Conservation (phyloP, 768 basidiomycete species). For the Lactarius sanguifluus region DNA sequence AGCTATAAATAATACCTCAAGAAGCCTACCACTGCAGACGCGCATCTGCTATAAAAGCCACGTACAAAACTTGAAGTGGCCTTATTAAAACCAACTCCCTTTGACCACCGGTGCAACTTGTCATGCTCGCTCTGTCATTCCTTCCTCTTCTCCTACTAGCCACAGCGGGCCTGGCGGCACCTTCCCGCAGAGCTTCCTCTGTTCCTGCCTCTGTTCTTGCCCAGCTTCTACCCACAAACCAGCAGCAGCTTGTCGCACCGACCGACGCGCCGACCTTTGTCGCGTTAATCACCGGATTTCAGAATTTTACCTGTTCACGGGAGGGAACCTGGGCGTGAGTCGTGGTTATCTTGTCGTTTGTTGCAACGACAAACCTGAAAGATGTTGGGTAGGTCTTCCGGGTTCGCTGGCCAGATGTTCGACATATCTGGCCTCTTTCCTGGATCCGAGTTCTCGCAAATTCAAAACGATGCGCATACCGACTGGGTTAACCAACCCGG, state of each 20-base stretch:
- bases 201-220: not conserved
- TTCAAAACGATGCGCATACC: not conserved
- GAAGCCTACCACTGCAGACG: not conserved
- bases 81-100: not conserved
- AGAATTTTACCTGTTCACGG: slow-evolving; percentile 15
- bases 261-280: not conserved
- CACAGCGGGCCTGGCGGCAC: not conserved
- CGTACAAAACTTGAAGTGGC: not conserved
- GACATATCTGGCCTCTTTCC: not conserved
- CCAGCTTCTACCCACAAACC: not conserved
- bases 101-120: not conserved
- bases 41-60: not conserved
- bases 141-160: slow-evolving; percentile 1
- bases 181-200: not conserved
- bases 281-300: not conserved
- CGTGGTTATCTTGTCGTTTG: not conserved
- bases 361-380: not conserved
- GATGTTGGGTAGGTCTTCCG: not conserved
- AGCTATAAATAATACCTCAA: no score
- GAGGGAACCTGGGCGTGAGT: not conserved
- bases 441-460: not conserved
- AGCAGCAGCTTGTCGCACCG: not conserved
- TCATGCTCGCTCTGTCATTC: slow-evolving; percentile 8
- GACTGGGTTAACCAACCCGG: not conserved
- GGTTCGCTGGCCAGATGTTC: not conserved